These are phyloP conservation scores for Berberis thunbergii DNA, from an alignment of 164 flowering plant species.

Conservation along the genomic window DNA sequence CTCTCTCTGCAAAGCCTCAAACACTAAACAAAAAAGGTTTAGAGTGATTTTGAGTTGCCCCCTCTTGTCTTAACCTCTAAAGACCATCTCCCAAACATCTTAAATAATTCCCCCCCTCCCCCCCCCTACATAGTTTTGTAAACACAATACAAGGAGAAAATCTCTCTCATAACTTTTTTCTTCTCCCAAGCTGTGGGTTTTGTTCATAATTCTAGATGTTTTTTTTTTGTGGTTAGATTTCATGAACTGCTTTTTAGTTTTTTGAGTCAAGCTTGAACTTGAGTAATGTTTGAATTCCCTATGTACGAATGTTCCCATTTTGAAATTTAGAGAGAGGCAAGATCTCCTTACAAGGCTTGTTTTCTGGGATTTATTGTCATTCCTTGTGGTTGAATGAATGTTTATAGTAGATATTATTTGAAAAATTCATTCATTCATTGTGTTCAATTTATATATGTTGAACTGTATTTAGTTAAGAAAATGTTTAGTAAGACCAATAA, in stretches of 20 bases:
- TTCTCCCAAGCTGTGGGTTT: neutral
- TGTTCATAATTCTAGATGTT: neutral
- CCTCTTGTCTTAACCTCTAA: constrained; percentile 4
- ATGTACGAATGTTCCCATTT: neutral
- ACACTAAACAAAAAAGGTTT: constrained; percentile 3
- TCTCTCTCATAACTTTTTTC: neutral
- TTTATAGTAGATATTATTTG: too few relatives aligned
- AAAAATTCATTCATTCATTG: neutral
- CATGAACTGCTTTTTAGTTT: neutral
- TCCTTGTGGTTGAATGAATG: too few relatives aligned
- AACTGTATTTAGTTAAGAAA: too few relatives aligned
- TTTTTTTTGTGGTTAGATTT: neutral
- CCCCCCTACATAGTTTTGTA: constrained; percentile 10
- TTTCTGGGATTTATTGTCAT: too few relatives aligned
- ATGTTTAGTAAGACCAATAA: too few relatives aligned
- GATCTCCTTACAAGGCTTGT: too few relatives aligned
- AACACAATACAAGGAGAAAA: neutral
- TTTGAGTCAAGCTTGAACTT: neutral
- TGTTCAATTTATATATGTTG: neutral
- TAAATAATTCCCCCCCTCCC: constrained; percentile 20
- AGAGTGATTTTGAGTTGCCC: constrained; percentile 1
- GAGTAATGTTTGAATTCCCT: neutral
- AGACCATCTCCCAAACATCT: constrained; percentile 21
- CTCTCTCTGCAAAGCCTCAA: constrained; percentile 4
- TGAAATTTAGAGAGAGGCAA: neutral